Conservation (phyloP, 805 yeast genomes). For the Kregervanrija fluxuum region DNA sequence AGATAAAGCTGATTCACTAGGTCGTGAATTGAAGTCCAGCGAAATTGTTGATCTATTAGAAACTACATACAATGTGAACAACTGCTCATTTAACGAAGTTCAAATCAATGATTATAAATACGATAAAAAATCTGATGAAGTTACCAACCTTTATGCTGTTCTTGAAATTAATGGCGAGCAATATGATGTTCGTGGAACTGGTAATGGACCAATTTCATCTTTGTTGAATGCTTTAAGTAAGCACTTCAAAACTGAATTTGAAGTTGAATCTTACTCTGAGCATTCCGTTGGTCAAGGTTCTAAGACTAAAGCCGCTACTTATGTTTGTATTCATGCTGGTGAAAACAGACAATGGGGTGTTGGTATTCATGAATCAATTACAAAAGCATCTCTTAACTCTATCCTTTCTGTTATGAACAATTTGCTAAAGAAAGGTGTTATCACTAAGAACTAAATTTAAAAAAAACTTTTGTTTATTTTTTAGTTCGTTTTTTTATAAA, state of each 20-base stretch:
- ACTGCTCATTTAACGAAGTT: slow-evolving; percentile 27
- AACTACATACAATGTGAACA: slow-evolving; percentile 44
- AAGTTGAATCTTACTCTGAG: slow-evolving; percentile 62
- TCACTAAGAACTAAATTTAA: slow-evolving; percentile 7
- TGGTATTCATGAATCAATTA: slow-evolving; percentile 85
- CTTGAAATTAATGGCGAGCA: slow-evolving; percentile 29
- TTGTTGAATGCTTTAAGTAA: slow-evolving; percentile 57
- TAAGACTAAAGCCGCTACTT: slow-evolving; percentile 67
- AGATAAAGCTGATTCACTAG: slow-evolving; percentile 52
- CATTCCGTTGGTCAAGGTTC: slow-evolving; percentile 71
- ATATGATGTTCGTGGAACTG: slow-evolving; percentile 43
- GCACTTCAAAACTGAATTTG: slow-evolving; percentile 44
- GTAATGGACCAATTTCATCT: slow-evolving; percentile 77
- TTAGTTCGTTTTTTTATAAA: neutral
- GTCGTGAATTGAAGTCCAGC: slow-evolving; percentile 61
- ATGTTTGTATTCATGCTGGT: slow-evolving; percentile 34
- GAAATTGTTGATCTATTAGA: slow-evolving; percentile 58
- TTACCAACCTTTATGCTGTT: slow-evolving; percentile 37
- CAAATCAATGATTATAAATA: slow-evolving; percentile 36
- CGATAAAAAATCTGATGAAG: slow-evolving; percentile 29
- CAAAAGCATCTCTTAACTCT: slow-evolving; percentile 74
- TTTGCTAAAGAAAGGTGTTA: slow-evolving; percentile 19
- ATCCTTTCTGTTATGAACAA: slow-evolving; percentile 58
- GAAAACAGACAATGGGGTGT: slow-evolving; percentile 67
- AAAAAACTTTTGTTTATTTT: neutral